A percentile compares a stretch with the other conserved stretches of the same genome.
Conservation (phyloP, 306 rosid genomes). For the Abrus precatorius region DNA sequence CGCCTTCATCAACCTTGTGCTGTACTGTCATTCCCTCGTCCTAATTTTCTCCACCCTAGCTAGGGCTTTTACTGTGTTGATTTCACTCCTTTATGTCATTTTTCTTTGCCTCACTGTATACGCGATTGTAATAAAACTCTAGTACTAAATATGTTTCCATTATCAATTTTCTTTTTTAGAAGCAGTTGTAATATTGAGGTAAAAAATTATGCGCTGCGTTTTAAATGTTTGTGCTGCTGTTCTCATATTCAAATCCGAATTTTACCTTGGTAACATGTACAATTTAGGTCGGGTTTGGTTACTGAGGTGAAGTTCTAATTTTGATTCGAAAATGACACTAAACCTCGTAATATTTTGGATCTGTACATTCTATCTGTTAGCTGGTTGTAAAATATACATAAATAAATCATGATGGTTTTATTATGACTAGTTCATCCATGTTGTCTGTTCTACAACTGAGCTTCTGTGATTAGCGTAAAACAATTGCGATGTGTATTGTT, state of each 20-base stretch:
- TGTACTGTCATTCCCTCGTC: background rate
- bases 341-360: background rate
- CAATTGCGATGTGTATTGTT: background rate
- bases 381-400: background rate
- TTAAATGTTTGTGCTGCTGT: too few species aligned
- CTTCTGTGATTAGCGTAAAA: background rate
- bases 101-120: too few species aligned
- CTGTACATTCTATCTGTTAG: background rate
- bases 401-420: background rate
- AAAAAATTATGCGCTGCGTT: too few species aligned
- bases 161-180: background rate
- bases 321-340: too few species aligned
- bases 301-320: too few species aligned
- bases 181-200: too few species aligned
- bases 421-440: background rate
- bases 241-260: too few species aligned
- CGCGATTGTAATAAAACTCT: background rate
- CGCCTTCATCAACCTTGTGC: background rate
- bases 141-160: background rate
- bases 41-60: background rate
- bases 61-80: too few species aligned
- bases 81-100: too few species aligned
- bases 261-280: too few species aligned
- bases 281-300: too few species aligned
- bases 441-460: conserved; percentile 15